Conservation (phyloP, 352 stramenopile genomes). For the Phytopythium litorale region DNA sequence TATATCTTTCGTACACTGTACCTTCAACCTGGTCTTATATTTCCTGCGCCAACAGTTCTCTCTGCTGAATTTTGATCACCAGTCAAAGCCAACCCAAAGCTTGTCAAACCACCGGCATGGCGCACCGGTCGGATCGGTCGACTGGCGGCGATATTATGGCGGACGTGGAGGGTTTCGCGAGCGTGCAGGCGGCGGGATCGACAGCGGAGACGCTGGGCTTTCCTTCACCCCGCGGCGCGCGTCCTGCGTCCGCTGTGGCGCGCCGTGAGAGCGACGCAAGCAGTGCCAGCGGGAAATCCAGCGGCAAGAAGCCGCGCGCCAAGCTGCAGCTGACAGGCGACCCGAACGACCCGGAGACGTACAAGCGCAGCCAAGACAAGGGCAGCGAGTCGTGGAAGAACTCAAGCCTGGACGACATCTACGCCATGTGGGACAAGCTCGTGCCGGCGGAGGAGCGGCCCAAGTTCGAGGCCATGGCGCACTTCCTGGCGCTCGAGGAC, state of each 20-base stretch:
- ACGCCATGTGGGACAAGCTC: constrained; percentile 80
- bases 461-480: constrained; percentile 76
- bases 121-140: not conserved
- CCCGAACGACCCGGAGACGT: constrained; percentile 80
- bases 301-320: not conserved
- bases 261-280: not conserved
- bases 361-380: constrained; percentile 77
- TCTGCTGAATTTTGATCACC: not conserved
- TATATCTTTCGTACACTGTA: not conserved
- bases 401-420: constrained; percentile 86
- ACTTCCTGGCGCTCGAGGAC: constrained; percentile 71
- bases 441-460: constrained; percentile 59
- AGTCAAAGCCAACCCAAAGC: not conserved
- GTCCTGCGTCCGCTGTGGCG: not conserved
- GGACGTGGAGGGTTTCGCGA: not conserved
- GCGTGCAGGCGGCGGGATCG: not conserved
- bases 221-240: not conserved
- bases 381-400: constrained; percentile 54
- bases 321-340: constrained; percentile 16
- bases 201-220: not conserved
- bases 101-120: not conserved
- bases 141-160: not conserved
- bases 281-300: not conserved
- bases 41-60: not conserved
- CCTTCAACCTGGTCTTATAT: not conserved